Conservation (phyloP, 2,329 filamentous ascomycete species). For the Fusarium nanum region DNA sequence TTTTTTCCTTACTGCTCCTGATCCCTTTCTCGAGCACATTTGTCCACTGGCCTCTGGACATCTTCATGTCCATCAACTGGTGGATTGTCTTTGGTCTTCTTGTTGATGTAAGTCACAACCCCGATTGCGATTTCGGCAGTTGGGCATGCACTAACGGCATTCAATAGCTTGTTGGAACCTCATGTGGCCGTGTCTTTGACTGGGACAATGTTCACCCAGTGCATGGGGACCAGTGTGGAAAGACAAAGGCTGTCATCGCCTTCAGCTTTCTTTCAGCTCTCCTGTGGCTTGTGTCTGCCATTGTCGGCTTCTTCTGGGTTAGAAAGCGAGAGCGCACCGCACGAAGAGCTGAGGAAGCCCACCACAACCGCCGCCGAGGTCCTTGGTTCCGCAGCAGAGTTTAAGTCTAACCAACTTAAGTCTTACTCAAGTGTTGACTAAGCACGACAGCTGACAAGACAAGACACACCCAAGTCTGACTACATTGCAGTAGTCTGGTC, state of each 20-base stretch:
- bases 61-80: constrained; percentile 76
- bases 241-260: constrained; percentile 77
- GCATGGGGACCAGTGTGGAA: constrained; percentile 66
- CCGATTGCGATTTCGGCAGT: not conserved
- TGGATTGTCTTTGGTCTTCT: constrained; percentile 76
- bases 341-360: constrained; percentile 46
- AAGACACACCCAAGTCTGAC: not conserved
- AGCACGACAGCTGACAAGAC: not conserved
- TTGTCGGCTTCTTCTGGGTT: constrained; percentile 68
- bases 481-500: not conserved
- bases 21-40: constrained; percentile 76
- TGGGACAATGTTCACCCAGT: constrained; percentile 66
- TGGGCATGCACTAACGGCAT: constrained; percentile 18
- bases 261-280: constrained; percentile 79
- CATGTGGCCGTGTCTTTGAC: constrained; percentile 68
- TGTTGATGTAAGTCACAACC: constrained; percentile 63
- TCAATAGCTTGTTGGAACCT: constrained; percentile 55
- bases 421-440: not conserved
- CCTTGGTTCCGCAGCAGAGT: constrained; percentile 59
- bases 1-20: constrained; percentile 78
- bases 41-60: constrained; percentile 76
- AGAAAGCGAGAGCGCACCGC: constrained; percentile 55
- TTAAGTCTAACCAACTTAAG: constrained; percentile 44
- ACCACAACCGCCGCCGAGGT: constrained; percentile 46
- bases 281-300: constrained; percentile 74